phyloP scores from a whole-genome alignment of 768 basidiomycete species.

The Pleurotus tuber-regium region DNA sequence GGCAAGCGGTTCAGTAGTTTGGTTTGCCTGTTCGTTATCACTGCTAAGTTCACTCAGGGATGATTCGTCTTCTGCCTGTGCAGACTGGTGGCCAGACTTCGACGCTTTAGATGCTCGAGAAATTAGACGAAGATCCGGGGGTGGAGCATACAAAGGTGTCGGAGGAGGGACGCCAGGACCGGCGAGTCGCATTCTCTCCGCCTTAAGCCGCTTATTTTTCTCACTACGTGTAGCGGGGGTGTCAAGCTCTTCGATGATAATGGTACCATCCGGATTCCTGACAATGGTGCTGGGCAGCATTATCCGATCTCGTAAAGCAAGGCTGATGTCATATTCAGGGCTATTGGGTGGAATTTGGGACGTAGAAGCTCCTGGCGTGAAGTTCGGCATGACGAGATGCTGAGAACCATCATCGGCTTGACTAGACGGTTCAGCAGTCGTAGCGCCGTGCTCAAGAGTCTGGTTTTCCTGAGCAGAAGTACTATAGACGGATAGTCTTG shows the following conservation, averaged over 20 bases:
- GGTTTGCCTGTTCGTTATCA: neutral
- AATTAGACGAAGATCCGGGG: constrained; percentile 1
- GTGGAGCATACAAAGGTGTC: constrained; percentile 2
- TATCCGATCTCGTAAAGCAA: constrained; percentile 12
- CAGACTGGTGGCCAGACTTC: neutral
- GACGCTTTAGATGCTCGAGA: neutral
- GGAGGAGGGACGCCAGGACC: constrained; percentile 8
- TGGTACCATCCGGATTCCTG: constrained; percentile 39
- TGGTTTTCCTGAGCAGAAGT: constrained; percentile 13
- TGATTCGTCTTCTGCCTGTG: neutral
- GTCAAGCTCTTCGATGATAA: constrained; percentile 71
- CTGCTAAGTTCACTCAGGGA: constrained; percentile 8
- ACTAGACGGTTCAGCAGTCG: no score
- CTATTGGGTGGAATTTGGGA: constrained; percentile 4
- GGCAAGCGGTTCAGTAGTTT: neutral
- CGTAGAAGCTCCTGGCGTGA: neutral
- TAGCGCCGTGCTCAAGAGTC: neutral
- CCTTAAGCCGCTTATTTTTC: constrained; percentile 49
- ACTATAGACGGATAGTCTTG: constrained; percentile 6
- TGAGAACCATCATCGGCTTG: no score
- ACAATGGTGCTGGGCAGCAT: constrained; percentile 23
- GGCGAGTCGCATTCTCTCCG: constrained; percentile 27
- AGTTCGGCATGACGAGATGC: no score
- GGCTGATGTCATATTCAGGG: constrained; percentile 10
- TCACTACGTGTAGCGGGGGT: constrained; percentile 65